These are phyloP conservation scores for Ramaria sp. DNA, from an alignment of 768 basidiomycete species.

Conservation along the genomic window DNA sequence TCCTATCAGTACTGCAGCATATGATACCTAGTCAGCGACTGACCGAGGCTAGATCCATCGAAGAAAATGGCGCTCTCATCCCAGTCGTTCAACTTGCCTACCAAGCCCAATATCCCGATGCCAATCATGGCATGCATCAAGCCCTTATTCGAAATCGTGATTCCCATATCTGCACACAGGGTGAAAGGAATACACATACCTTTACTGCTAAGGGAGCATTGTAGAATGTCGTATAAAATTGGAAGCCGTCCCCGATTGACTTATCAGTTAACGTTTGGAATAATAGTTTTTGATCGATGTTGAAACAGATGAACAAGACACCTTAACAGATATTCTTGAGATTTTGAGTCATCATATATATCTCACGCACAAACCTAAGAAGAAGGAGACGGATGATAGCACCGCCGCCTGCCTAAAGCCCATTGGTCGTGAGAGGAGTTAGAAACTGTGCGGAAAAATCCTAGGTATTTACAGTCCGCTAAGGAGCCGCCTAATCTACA, in stretches of 20 bases:
- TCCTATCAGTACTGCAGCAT: neutral
- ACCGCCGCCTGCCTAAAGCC: slow-evolving; percentile 87
- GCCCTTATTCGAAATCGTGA: slow-evolving; percentile 38
- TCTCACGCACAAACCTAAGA: slow-evolving; percentile 22
- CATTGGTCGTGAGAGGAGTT: slow-evolving; percentile 32
- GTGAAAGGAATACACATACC: slow-evolving; percentile 31
- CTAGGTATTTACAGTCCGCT: neutral
- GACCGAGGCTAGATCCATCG: slow-evolving; percentile 82
- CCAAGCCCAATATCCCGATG: slow-evolving; percentile 60
- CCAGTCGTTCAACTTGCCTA: slow-evolving; percentile 79
- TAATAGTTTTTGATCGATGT: slow-evolving; percentile 79
- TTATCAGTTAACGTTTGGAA: slow-evolving; percentile 58
- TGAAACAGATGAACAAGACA: slow-evolving; percentile 74
- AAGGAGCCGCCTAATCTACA: neutral
- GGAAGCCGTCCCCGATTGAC: slow-evolving; percentile 63
- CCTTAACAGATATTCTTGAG: slow-evolving; percentile 29
- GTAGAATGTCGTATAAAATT: slow-evolving; percentile 89
- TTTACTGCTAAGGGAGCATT: slow-evolving; percentile 91
- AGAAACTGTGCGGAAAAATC: neutral
- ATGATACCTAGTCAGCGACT: slow-evolving; percentile 19
- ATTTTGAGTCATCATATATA: neutral
- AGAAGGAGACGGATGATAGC: slow-evolving; percentile 78
- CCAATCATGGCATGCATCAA: slow-evolving; percentile 79
- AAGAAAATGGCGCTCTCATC: slow-evolving; percentile 92
- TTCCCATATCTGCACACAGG: neutral